A percentile compares a stretch with the other conserved stretches of the same genome.
phyloP scores from a whole-genome alignment of 306 rosid genomes.

The Medicago lupulina region DNA sequence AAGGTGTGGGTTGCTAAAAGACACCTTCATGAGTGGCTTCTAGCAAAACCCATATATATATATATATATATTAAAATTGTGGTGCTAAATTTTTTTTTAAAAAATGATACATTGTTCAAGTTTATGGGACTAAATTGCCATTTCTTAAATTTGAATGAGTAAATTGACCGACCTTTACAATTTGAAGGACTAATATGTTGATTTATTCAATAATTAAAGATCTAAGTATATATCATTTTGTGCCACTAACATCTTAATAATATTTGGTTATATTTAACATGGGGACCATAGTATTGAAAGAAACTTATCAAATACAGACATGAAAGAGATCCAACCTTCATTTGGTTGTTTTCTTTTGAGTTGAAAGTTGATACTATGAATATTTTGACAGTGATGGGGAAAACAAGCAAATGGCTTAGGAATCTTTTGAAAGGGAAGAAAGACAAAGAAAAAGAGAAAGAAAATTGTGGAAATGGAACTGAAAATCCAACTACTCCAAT shows the following conservation, averaged over 20 bases:
- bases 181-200: not conserved
- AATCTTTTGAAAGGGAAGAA: constrained; percentile 79
- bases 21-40: no score
- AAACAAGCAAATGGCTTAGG: constrained; percentile 82
- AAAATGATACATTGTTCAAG: not conserved
- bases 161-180: not conserved
- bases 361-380: constrained; percentile 42
- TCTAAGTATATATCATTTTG: not conserved
- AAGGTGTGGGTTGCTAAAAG: no score
- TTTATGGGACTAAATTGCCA: not conserved
- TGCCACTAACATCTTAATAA: not conserved
- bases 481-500: constrained; percentile 64
- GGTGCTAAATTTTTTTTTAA: not conserved
- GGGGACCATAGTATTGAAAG: constrained; percentile 54
- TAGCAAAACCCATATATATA: no score
- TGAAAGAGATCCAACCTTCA: constrained; percentile 49
- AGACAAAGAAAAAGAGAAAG: constrained; percentile 61
- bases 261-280: constrained; percentile 33
- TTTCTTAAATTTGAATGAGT: not conserved
- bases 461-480: constrained; percentile 43
- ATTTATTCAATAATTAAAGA: not conserved
- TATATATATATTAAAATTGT: not conserved
- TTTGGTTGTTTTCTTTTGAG: constrained; percentile 49
- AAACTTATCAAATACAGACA: constrained; percentile 43
- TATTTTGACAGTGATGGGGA: constrained; percentile 69